phyloP scores from a whole-genome alignment of 1,284 basidiomycete species.

The Ustilago shanxiensis region DNA sequence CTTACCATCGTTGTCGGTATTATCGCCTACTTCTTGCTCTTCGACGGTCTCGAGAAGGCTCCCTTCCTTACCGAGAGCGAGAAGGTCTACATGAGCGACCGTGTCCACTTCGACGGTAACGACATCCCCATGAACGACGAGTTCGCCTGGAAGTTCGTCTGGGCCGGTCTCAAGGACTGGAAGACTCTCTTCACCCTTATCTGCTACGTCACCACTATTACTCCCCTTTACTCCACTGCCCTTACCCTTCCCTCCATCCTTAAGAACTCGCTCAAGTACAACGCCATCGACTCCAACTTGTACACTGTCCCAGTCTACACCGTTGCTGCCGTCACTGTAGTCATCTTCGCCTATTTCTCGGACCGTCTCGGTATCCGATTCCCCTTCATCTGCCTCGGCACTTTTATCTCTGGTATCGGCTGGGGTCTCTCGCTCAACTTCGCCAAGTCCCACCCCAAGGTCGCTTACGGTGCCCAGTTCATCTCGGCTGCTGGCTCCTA shows the following conservation, averaged over 20 bases:
- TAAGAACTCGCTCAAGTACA: conserved; percentile 57
- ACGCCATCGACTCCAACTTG: conserved; percentile 57
- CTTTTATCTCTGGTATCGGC: conserved; percentile 52
- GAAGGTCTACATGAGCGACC: conserved; percentile 54
- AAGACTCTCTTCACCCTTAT: conserved; percentile 58
- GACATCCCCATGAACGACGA: conserved; percentile 61
- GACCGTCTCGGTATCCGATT: conserved; percentile 51
- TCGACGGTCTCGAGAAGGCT: conserved; percentile 52
- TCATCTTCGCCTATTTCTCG: conserved; percentile 56
- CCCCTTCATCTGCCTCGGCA: conserved; percentile 53
- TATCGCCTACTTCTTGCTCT: conserved; percentile 61
- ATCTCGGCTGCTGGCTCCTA: conserved; percentile 59
- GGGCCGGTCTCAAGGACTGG: conserved; percentile 60
- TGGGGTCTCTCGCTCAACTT: conserved; percentile 54
- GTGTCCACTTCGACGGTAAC: conserved; percentile 55
- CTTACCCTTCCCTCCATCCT: conserved; percentile 63
- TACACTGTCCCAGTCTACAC: conserved; percentile 72
- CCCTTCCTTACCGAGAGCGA: conserved; percentile 56
- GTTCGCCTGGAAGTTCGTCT: conserved; percentile 58
- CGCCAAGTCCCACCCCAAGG: conserved; percentile 30
- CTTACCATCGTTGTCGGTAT: conserved; percentile 72
- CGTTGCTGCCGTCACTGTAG: conserved; percentile 69
- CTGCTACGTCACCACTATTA: conserved; percentile 59
- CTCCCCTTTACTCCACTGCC: conserved; percentile 60
- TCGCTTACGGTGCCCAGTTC: conserved; percentile 60